Percentiles rank a stretch among this genome's conserved stretches.
Conservation (phyloP, 768 basidiomycete genomes). For the Suillus sp. region DNA sequence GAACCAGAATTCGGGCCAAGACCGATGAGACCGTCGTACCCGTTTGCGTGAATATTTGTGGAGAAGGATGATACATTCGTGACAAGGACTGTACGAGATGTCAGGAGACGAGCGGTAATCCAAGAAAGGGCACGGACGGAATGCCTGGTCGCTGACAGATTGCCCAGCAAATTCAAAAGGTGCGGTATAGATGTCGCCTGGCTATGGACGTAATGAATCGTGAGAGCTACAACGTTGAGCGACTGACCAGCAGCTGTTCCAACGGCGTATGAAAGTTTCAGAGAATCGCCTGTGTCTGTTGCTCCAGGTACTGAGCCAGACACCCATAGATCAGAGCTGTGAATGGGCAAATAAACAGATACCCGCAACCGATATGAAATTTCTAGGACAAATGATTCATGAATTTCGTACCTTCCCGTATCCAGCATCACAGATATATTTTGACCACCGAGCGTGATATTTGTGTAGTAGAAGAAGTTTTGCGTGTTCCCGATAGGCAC, state of each 20-base stretch:
- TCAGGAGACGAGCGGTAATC: conserved; percentile 3
- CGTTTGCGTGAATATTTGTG: conserved; percentile 57
- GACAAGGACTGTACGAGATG: conserved; percentile 54
- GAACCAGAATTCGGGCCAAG: conserved; percentile 79
- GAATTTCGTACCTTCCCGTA: conserved; percentile 83
- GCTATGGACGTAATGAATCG: conserved; percentile 7
- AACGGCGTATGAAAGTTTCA: conserved; percentile 67
- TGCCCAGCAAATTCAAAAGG: conserved; percentile 56
- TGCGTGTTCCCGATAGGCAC: conserved; percentile 62
- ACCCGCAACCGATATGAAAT: conserved; percentile 2
- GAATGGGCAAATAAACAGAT: conserved; percentile 8
- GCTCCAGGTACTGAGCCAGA: conserved; percentile 48
- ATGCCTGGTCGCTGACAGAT: conserved; percentile 65
- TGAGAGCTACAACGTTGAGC: not conserved
- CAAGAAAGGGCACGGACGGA: conserved; percentile 45
- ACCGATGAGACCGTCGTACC: conserved; percentile 72
- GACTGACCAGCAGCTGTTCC: conserved; percentile 61
- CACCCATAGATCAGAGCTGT: conserved; percentile 80
- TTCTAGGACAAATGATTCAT: conserved; percentile 8
- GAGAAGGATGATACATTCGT: conserved; percentile 65
- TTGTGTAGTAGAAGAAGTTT: conserved; percentile 73
- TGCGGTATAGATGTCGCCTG: conserved; percentile 60
- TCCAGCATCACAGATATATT: conserved; percentile 66
- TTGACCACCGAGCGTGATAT: conserved; percentile 66
- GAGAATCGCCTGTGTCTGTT: conserved; percentile 55